Evolutionary conservation across 352 stramenopile species (phyloP).

Genomic region (Plasmopara muralis): DNA sequence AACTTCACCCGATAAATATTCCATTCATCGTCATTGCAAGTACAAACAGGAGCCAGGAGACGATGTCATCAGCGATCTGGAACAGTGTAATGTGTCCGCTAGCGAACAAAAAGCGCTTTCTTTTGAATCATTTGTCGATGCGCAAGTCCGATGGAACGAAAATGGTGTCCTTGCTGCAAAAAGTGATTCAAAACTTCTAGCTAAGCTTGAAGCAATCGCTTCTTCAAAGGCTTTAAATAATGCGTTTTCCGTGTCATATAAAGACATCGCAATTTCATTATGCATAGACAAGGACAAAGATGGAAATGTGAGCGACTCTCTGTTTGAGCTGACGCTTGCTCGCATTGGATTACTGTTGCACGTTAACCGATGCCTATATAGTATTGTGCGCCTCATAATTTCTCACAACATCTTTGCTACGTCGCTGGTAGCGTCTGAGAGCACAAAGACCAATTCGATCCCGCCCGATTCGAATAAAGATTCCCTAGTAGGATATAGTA

Average conservation of each 20-base stretch:
- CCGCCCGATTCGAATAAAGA: not conserved
- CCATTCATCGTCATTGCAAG: slow-evolving; percentile 29
- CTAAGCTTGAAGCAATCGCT: slow-evolving; percentile 22
- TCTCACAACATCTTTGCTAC: slow-evolving; percentile 21
- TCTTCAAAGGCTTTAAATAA: slow-evolving; percentile 13
- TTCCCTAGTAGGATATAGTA: not conserved
- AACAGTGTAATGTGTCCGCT: slow-evolving; percentile 1
- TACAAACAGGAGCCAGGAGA: slow-evolving; percentile 14
- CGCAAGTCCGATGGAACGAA: slow-evolving; percentile 14
- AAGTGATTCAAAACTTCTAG: slow-evolving; percentile 24
- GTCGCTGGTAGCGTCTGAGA: slow-evolving; percentile 3
- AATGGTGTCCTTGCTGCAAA: not conserved
- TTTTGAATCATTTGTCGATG: slow-evolving; percentile 15
- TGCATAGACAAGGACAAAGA: slow-evolving; percentile 14
- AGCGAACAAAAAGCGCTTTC: slow-evolving; percentile 6
- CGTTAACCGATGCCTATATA: slow-evolving; percentile 40
- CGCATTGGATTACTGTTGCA: slow-evolving; percentile 35
- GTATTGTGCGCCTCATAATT: slow-evolving; percentile 31
- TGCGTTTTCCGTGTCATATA: slow-evolving; percentile 22
- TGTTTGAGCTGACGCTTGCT: slow-evolving; percentile 13
- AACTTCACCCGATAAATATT: slow-evolving; percentile 32
- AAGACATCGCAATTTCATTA: slow-evolving; percentile 25
- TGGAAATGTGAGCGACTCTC: slow-evolving; percentile 2
- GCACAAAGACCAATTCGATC: slow-evolving; percentile 1
- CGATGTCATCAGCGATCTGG: not conserved